phyloP scores from a whole-genome alignment of 2,329 filamentous ascomycete genomes.

The Mariannaea sp. region DNA sequence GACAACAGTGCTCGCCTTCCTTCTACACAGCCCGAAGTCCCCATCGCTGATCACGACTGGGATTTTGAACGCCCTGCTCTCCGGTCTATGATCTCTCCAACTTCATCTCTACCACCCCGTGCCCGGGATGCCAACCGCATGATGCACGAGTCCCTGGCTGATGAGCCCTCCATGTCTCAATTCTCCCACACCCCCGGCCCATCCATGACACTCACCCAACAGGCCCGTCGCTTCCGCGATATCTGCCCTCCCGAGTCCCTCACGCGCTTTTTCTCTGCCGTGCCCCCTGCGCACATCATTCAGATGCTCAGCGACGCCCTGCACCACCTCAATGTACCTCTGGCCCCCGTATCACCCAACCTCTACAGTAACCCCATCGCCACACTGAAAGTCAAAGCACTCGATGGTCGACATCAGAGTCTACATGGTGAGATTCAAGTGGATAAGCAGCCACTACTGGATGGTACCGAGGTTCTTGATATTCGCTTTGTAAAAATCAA shows the following conservation, averaged over 20 bases:
- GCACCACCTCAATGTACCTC: conserved; percentile 82
- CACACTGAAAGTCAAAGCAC: conserved; percentile 73
- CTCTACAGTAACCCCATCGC: conserved; percentile 60
- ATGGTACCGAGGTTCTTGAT: conserved; percentile 70
- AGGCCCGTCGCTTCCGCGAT: conserved; percentile 84
- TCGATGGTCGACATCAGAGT: conserved; percentile 72
- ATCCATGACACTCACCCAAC: conserved; percentile 84
- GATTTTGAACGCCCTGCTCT: conserved; percentile 83
- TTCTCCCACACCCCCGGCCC: conserved; percentile 81
- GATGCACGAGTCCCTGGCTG: conserved; percentile 69
- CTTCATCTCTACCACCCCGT: conserved; percentile 43
- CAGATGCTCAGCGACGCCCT: conserved; percentile 81
- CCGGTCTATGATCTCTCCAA: conserved; percentile 54
- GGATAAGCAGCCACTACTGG: conserved; percentile 64
- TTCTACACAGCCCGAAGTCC: conserved; percentile 84
- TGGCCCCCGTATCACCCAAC: conserved; percentile 55
- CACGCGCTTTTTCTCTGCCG: conserved; percentile 88
- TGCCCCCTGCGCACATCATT: conserved; percentile 74
- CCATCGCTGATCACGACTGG: conserved; percentile 74
- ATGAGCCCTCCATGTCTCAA: conserved; percentile 86
- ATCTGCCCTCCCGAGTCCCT: conserved; percentile 87
- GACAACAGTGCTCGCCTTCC: conserved; percentile 66
- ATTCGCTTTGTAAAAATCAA: conserved; percentile 93
- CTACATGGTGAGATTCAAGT: conserved; percentile 77
- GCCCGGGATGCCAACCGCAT: conserved; percentile 45